A percentile compares a stretch with the other conserved stretches of the same genome.
Evolutionary conservation across 2,329 filamentous ascomycete genomes (phyloP).

Genomic region (Exserohilum rostratum): DNA sequence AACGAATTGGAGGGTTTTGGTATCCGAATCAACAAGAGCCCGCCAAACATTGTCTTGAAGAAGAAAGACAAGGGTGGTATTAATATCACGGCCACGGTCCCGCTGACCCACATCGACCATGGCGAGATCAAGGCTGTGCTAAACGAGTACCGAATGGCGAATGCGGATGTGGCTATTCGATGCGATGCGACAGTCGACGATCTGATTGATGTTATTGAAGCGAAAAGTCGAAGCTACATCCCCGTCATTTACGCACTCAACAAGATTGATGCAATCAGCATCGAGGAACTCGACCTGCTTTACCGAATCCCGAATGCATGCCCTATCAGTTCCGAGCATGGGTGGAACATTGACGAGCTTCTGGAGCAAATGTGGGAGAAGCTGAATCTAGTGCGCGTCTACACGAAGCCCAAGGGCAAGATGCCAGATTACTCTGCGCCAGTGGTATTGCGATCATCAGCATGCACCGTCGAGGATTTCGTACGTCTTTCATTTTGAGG

Average conservation of each 20-base stretch:
- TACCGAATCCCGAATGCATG: conserved; percentile 97
- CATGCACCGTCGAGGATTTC: conserved; percentile 95
- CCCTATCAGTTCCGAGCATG: conserved; percentile 91
- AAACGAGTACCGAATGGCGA: conserved; percentile 95
- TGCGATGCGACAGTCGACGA: conserved; percentile 98
- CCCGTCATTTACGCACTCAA: conserved; percentile 99
- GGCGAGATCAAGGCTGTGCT: conserved; percentile 99
- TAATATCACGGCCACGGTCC: conserved; percentile 93
- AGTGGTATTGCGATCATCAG: conserved; percentile 82
- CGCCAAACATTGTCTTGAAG: conserved; percentile 98
- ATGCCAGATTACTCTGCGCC: conserved; percentile 90
- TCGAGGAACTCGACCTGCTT: conserved; percentile 93
- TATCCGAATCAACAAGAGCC: conserved; percentile 95
- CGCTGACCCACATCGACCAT: conserved; percentile 87
- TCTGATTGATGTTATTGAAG: conserved; percentile 93
- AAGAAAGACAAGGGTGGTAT: conserved; percentile 99
- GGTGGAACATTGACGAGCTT: conserved; percentile 97
- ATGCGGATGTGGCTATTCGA: conserved; percentile 94
- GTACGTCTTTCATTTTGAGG: conserved; percentile 62
- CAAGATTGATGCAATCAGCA: conserved; percentile 98
- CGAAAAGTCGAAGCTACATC: conserved; percentile 93
- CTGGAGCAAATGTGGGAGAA: conserved; percentile 99
- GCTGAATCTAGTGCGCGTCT: conserved; percentile 86
- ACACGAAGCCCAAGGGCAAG: conserved; percentile 97
- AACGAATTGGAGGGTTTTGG: conserved; percentile 95